Conservation (phyloP, 306 rosid species). For the Quercus cerris region DNA sequence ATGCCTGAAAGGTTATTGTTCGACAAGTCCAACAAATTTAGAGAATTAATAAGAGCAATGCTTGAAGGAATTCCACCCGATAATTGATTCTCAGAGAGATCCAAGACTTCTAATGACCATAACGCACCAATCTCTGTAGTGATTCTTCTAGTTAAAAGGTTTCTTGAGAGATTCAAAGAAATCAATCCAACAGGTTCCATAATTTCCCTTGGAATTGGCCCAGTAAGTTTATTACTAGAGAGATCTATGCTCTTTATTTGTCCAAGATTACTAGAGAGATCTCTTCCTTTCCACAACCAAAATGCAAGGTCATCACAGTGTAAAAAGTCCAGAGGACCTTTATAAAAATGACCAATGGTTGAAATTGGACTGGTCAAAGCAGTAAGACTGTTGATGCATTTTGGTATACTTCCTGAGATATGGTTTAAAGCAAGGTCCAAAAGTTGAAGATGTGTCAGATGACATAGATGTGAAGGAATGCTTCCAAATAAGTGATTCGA, state of each 20-base stretch:
- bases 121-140: not conserved
- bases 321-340: no score
- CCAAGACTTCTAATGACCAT: not conserved
- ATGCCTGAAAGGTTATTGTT: no score
- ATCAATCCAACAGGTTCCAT: slow-evolving; percentile 2
- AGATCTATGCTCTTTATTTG: not conserved
- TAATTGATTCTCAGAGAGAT: not conserved
- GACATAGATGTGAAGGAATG: not conserved
- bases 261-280: not conserved
- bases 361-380: not conserved
- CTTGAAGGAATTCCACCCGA: not conserved
- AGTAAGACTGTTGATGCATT: not conserved
- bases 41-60: not conserved
- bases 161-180: not conserved
- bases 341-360: not conserved
- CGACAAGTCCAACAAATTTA: no score
- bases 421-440: slow-evolving; percentile 12
- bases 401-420: not conserved
- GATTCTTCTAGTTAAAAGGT: not conserved
- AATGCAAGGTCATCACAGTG: not conserved
- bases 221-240: slow-evolving; percentile 1
- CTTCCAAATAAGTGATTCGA: slow-evolving; percentile 7
- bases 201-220: slow-evolving; percentile 3
- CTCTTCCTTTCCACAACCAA: not conserved
- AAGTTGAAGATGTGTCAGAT: not conserved